These are phyloP conservation scores for Escallonia rubra DNA, from an alignment of 129 eudicot genomes.

Conservation along the genomic window DNA sequence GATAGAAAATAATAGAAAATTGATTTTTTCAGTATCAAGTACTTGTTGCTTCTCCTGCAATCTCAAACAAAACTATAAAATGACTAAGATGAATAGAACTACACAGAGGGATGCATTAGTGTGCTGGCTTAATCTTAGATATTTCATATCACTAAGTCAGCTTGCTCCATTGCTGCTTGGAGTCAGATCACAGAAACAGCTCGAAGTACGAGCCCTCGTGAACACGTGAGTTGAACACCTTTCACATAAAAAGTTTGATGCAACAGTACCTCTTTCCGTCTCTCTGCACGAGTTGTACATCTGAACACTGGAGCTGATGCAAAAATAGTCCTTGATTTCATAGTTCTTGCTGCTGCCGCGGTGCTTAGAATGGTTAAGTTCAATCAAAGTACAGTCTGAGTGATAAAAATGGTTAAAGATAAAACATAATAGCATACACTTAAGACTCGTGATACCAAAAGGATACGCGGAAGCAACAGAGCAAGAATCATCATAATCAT, in stretches of 20 bases:
- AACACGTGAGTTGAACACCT: not conserved
- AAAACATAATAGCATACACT: not conserved
- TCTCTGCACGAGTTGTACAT: constrained; percentile 81
- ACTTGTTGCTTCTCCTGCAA: constrained; percentile 85
- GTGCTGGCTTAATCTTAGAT: constrained; percentile 3
- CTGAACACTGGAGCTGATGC: constrained; percentile 78
- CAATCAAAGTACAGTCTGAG: constrained; percentile 7
- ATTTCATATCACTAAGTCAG: not conserved
- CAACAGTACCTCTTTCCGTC: constrained; percentile 66
- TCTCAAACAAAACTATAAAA: constrained; percentile 21
- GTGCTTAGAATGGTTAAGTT: constrained; percentile 47
- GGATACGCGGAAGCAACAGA: constrained; percentile 79
- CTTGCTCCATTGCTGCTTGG: too few species aligned
- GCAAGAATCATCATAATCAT: constrained; percentile 62
- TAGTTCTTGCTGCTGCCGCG: constrained; percentile 43
- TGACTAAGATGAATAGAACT: not conserved
- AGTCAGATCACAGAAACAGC: too few species aligned
- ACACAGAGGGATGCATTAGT: not conserved
- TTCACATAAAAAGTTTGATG: constrained; percentile 6
- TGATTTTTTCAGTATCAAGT: constrained; percentile 63
- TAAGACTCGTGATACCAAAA: not conserved
- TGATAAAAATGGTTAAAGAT: not conserved
- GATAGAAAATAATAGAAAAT: not conserved
- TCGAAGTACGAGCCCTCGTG: too few species aligned
- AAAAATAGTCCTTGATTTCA: constrained; percentile 45